Percentiles rank a stretch among this genome's conserved stretches.
Evolutionary conservation across 306 rosid genomes (phyloP).

Genomic region (Ceratonia siliqua): DNA sequence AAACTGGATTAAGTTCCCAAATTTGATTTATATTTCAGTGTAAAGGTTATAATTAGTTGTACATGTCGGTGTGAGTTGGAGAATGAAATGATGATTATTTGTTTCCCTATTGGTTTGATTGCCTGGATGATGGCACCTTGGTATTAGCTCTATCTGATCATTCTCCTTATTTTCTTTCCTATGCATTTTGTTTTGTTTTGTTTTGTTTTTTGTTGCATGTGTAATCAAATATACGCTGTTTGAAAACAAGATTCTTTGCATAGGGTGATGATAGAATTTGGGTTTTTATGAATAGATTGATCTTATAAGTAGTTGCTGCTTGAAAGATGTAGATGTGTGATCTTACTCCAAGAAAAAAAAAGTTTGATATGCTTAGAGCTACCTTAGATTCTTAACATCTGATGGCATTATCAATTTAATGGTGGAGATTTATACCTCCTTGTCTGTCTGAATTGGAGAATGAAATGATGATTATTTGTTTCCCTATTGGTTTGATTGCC

Average conservation of each 20-base stretch:
- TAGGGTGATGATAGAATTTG: background rate
- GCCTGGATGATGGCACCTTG: constrained; percentile 43
- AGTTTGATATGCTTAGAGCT: background rate
- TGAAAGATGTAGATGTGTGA: too few relatives aligned
- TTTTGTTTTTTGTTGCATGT: background rate
- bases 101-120: constrained; percentile 61
- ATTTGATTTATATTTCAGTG: too few relatives aligned
- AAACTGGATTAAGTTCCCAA: too few relatives aligned
- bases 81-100: constrained; percentile 43
- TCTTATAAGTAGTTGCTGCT: background rate
- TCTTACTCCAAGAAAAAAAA: too few relatives aligned
- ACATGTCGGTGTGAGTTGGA: background rate
- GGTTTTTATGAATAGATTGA: too few relatives aligned
- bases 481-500: constrained; percentile 46
- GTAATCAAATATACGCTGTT: background rate
- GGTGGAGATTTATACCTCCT: background rate
- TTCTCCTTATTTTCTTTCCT: constrained; percentile 12
- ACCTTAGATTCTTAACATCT: background rate
- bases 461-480: constrained; percentile 37
- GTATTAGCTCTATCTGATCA: constrained; percentile 63
- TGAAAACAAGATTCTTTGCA: background rate
- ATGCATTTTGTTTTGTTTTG: background rate
- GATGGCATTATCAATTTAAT: background rate
- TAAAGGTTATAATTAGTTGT: too few relatives aligned
- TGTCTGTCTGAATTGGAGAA: constrained; percentile 11